phyloP scores from a whole-genome alignment of 768 basidiomycete species.

The Galerina sulciceps region DNA sequence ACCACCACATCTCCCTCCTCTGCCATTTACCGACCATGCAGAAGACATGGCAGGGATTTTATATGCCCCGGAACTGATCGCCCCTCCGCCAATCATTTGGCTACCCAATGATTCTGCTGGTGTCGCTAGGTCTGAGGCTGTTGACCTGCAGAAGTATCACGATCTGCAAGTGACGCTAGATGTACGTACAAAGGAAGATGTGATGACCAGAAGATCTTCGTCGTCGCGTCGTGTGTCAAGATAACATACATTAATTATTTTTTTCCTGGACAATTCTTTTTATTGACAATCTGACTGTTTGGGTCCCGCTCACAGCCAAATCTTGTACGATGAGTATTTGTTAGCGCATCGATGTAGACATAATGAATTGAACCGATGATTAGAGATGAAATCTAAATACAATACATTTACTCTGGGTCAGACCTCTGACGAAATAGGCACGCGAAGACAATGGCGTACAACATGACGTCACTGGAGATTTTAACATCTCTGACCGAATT shows the following conservation, averaged over 20 bases:
- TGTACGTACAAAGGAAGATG: slow-evolving; percentile 60
- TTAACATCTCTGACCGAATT: slow-evolving; percentile 8
- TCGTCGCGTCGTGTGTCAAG: slow-evolving; percentile 34
- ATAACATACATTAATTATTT: slow-evolving; percentile 12
- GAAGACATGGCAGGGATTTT: slow-evolving; percentile 79
- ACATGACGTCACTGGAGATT: slow-evolving; percentile 23
- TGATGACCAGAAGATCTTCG: slow-evolving; percentile 38
- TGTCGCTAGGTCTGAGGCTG: slow-evolving; percentile 74
- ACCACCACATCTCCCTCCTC: slow-evolving; percentile 70
- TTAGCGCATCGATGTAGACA: not conserved
- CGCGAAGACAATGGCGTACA: slow-evolving; percentile 1
- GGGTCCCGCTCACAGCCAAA: no score
- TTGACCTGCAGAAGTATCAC: slow-evolving; percentile 78
- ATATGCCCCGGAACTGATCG: slow-evolving; percentile 82
- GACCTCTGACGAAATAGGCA: slow-evolving; percentile 8
- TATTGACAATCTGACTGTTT: not conserved
- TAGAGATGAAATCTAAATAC: slow-evolving; percentile 8
- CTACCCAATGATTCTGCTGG: slow-evolving; percentile 80
- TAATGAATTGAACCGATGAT: slow-evolving; percentile 1
- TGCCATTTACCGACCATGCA: slow-evolving; percentile 75
- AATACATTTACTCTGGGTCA: slow-evolving; percentile 20
- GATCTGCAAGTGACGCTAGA: slow-evolving; percentile 72
- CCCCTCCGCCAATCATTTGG: slow-evolving; percentile 82
- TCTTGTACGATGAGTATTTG: not conserved
- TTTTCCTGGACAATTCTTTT: slow-evolving; percentile 10